phyloP scores from a whole-genome alignment of 257 asterid species.

The Perilla frutescens region DNA sequence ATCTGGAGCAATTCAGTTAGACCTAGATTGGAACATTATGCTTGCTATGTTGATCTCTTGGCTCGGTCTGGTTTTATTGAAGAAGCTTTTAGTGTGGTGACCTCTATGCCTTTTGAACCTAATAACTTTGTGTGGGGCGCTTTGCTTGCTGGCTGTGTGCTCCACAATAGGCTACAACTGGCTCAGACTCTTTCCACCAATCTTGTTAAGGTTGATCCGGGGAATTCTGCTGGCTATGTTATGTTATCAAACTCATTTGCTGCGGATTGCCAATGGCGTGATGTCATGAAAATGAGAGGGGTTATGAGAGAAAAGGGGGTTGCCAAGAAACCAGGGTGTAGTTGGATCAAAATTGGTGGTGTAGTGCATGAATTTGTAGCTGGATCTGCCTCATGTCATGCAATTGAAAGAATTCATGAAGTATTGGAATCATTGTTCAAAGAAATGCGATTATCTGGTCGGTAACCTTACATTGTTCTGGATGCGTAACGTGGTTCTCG shows the following conservation, averaged over 20 bases:
- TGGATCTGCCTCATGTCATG: constrained; percentile 42
- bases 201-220: constrained; percentile 70
- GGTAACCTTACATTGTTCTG: background rate
- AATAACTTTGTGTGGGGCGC: constrained; percentile 80
- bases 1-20: constrained; percentile 27
- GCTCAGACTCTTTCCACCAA: constrained; percentile 53
- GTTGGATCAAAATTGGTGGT: constrained; percentile 65
- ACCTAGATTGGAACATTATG: constrained; percentile 72
- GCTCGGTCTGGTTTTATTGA: constrained; percentile 70
- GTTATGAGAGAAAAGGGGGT: constrained; percentile 72
- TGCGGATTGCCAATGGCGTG: constrained; percentile 55
- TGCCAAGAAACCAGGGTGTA: constrained; percentile 63
- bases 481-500: no score
- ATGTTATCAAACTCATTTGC: constrained; percentile 78
- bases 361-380: constrained; percentile 64
- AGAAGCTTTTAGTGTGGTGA: constrained; percentile 64
- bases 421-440: constrained; percentile 50
- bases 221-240: constrained; percentile 77
- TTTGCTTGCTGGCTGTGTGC: constrained; percentile 62
- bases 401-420: constrained; percentile 30
- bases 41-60: constrained; percentile 74
- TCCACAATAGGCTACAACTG: constrained; percentile 62
- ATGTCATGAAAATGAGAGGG: constrained; percentile 57
- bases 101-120: constrained; percentile 62
- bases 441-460: constrained; percentile 51